These are phyloP conservation scores for Puccinia horiana DNA, from an alignment of 1,284 basidiomycete species.

Conservation along the genomic window DNA sequence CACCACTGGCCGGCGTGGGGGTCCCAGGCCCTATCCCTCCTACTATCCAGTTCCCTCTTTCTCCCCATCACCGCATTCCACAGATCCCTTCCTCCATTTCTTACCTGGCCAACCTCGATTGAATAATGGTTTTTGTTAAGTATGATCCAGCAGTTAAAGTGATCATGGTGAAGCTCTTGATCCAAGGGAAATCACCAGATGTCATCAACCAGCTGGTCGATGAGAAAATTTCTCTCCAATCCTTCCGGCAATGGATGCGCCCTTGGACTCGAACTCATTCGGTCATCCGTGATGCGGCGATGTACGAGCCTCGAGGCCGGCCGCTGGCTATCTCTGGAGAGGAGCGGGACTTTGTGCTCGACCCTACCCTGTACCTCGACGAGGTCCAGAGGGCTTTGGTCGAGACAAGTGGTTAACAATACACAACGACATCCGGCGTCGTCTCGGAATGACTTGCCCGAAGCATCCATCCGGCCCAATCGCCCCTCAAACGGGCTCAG, in stretches of 20 bases:
- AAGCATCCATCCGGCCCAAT: not conserved
- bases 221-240: not conserved
- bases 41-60: no score
- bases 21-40: no score
- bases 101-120: no score
- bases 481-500: not conserved
- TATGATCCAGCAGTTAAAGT: not conserved
- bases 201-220: not conserved
- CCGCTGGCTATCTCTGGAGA: not conserved
- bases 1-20: no score
- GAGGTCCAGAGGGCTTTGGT: not conserved
- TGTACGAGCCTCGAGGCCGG: not conserved
- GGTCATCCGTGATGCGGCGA: not conserved
- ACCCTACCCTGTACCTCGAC: conserved; percentile 7
- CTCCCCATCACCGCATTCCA: no score
- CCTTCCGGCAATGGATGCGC: not conserved
- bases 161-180: not conserved
- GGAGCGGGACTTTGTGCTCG: not conserved
- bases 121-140: not conserved
- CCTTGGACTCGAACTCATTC: not conserved
- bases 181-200: not conserved
- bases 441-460: not conserved
- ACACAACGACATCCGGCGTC: not conserved
- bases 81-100: no score
- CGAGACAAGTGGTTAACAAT: not conserved